Percentiles rank a stretch among this genome's conserved stretches.
Evolutionary conservation across 2,329 filamentous ascomycete genomes (phyloP).

Genomic region (Rhinocladiella similis): DNA sequence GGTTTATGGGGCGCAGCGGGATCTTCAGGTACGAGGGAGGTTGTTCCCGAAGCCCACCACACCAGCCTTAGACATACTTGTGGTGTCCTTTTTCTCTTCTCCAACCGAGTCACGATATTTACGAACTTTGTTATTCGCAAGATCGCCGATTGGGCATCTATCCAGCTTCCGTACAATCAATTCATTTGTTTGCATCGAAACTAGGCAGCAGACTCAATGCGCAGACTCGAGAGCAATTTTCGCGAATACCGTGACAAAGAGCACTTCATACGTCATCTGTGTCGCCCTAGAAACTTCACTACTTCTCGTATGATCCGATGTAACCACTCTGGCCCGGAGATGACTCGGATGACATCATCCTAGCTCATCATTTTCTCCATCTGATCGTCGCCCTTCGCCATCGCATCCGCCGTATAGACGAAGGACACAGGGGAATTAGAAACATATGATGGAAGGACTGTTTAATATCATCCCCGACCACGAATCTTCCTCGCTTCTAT

Average conservation of each 20-base stretch:
- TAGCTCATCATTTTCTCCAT: background rate
- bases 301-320: background rate
- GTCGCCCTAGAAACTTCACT: background rate
- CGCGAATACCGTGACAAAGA: background rate
- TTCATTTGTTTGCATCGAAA: too few relatives aligned
- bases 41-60: background rate
- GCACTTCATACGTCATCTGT: background rate
- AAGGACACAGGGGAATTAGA: background rate
- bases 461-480: background rate
- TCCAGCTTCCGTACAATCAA: background rate
- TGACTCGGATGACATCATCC: background rate
- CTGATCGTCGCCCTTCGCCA: background rate
- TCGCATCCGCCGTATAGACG: background rate
- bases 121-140: background rate
- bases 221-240: background rate
- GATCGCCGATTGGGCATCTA: background rate
- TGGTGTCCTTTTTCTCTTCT: too few relatives aligned
- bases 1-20: background rate
- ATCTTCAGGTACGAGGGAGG: background rate
- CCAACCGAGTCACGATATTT: too few relatives aligned
- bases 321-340: background rate
- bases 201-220: background rate
- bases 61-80: background rate
- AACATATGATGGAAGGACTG: slow-evolving; percentile 1
- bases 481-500: background rate